Evolutionary conservation across 345 rosid genomes (phyloP).

Genomic region (Moricandia arvensis): DNA sequence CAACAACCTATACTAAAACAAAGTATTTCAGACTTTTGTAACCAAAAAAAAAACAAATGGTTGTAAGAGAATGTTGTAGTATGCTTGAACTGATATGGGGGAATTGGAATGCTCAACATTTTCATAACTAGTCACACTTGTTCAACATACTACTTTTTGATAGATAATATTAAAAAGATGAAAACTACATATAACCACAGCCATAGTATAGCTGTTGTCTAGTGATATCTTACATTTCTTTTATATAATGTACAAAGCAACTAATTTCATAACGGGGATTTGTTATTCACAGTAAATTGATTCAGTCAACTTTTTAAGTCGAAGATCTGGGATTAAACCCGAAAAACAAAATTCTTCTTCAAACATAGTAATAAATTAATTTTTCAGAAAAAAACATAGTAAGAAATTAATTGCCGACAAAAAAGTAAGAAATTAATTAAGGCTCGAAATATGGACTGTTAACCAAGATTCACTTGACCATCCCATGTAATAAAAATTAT

Average conservation of each 20-base stretch:
- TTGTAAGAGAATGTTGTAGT: neutral
- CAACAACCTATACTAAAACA: constrained; percentile 17
- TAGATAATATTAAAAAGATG: neutral
- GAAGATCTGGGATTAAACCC: neutral
- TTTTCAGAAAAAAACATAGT: neutral
- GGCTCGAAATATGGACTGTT: neutral
- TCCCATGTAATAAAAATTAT: neutral
- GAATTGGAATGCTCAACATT: neutral
- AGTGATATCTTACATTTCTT: neutral
- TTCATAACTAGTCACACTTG: neutral
- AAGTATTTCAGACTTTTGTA: neutral
- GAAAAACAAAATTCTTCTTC: neutral
- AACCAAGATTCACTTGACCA: neutral
- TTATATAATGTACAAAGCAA: neutral
- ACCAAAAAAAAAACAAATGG: neutral
- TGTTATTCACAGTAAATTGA: neutral
- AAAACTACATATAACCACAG: neutral
- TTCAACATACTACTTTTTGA: neutral
- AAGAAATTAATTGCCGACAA: neutral
- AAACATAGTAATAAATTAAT: neutral
- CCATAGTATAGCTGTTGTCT: neutral
- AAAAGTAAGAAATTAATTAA: neutral
- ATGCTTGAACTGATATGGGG: neutral
- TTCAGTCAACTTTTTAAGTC: neutral
- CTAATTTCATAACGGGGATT: neutral